phyloP scores from a whole-genome alignment of 257 asterid species.

The Apocynum venetum region DNA sequence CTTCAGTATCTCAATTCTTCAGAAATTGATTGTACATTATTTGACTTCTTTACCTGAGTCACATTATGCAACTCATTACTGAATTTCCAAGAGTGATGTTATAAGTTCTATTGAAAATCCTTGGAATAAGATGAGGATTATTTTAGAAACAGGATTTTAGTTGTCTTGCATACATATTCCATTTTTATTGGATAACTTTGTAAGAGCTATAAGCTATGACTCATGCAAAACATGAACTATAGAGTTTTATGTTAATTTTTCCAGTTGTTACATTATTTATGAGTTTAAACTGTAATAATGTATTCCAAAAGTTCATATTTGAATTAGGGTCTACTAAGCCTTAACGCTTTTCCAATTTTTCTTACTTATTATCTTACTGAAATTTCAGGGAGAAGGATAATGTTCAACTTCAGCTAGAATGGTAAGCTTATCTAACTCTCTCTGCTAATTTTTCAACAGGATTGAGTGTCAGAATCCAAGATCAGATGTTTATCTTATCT shows the following conservation, averaged over 20 bases:
- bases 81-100: neutral
- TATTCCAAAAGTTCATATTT: neutral
- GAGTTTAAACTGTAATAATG: neutral
- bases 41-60: neutral
- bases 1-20: neutral
- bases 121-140: neutral
- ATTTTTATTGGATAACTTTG: neutral
- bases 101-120: neutral
- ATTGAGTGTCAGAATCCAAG: constrained; percentile 2
- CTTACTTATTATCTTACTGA: neutral
- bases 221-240: neutral
- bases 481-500: neutral
- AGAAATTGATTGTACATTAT: neutral
- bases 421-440: constrained; percentile 41
- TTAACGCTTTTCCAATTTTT: neutral
- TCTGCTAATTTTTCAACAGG: constrained; percentile 5
- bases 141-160: neutral
- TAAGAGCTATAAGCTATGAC: neutral
- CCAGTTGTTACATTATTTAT: neutral
- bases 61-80: neutral
- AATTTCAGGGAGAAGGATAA: constrained; percentile 73
- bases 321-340: neutral
- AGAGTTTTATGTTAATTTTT: neutral
- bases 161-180: constrained; percentile 2
- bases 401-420: constrained; percentile 85